Evolutionary conservation across 345 rosid genomes (phyloP).

Genomic region (Raphanus raphanistrum): DNA sequence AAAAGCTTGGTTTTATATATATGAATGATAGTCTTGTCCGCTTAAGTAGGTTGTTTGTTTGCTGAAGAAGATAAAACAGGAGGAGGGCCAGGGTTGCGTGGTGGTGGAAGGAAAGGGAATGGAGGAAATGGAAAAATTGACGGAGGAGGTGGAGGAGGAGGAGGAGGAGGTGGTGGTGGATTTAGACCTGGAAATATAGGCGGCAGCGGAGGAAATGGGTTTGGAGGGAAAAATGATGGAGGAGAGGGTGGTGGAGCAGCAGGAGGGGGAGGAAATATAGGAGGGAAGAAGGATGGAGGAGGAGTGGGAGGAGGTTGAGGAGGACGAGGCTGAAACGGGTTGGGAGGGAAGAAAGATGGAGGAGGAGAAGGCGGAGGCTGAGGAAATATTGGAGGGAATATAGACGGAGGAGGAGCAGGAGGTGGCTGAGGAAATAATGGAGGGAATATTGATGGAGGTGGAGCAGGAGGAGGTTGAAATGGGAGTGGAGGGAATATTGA

Average conservation of each 20-base stretch:
- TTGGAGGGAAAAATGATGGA: constrained; percentile 26
- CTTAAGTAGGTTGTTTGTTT: constrained; percentile 23
- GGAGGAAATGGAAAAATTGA: constrained; percentile 44
- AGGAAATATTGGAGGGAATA: constrained; percentile 32
- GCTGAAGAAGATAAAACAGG: constrained; percentile 42
- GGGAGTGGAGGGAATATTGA: constrained; percentile 30
- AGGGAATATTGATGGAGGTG: constrained; percentile 27
- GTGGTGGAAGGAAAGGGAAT: constrained; percentile 46
- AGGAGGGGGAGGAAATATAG: constrained; percentile 23
- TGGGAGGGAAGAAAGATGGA: constrained; percentile 34
- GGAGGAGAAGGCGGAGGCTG: constrained; percentile 24
- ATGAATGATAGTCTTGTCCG: neutral
- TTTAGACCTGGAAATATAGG: constrained; percentile 33
- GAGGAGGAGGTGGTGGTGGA: constrained; percentile 33
- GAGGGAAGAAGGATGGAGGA: constrained; percentile 37
- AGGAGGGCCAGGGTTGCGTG: constrained; percentile 48
- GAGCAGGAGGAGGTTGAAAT: constrained; percentile 24
- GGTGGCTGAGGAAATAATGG: constrained; percentile 24
- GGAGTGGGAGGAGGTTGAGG: constrained; percentile 35
- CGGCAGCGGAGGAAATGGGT: constrained; percentile 39
- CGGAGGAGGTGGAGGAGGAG: constrained; percentile 35
- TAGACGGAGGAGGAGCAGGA: constrained; percentile 22
- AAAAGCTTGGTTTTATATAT: neutral
- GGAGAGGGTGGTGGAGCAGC: constrained; percentile 25
- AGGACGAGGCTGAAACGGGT: constrained; percentile 36